Evolutionary conservation across 108 stramenopile species (phyloP), one percentile per base, ranked within the genome.

Genomic region (Seminavis robusta): DNA sequence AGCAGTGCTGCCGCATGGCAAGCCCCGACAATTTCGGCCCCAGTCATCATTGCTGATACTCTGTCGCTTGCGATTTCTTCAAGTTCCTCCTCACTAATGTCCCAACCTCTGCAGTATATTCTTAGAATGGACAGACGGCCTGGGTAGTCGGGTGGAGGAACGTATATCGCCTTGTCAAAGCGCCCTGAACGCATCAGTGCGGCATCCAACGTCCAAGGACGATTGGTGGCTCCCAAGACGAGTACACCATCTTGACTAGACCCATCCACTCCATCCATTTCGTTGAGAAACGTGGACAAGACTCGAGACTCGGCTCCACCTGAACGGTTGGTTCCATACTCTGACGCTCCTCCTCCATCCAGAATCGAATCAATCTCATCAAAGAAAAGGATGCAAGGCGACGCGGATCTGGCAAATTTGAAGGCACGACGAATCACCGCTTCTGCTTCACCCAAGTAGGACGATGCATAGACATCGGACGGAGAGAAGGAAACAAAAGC

Each of bases 301-400:
- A 98, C 95, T 16, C 90, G 65, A 30, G 77, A 84, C 64, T 88
- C 88, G 21, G 91, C 93, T 15, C 86, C 89, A 29, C 65, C 69
- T 3, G 88, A 88, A 4, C 93, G 79, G 17, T 61, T 64, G 79
- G 80, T 77, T 9, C 88, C 79, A 39, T 70, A 51, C 28, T 67
- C 40, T 41, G 65, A 52, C 21, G 60, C 34, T 54, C 84, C 56
- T 47, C 50, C 29, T 30, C 19, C 46, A 25, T 43, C 54, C 56
- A 96, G 80, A 45, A 99, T 92, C 13, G 96, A 84, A 74, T 99
- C 98, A 41, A 99, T 85, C 69, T 99, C 99, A 67, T 99, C 99
- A 66, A 99, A 98, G 67, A 99, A 98, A 38, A 99, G 67, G 39
- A 98, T 76, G 67, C 96, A 97, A 0, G 99, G 99, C 2, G 94